These are phyloP conservation scores for Rhodamnia argentea DNA, from an alignment of 345 rosid species.

Conservation along the genomic window DNA sequence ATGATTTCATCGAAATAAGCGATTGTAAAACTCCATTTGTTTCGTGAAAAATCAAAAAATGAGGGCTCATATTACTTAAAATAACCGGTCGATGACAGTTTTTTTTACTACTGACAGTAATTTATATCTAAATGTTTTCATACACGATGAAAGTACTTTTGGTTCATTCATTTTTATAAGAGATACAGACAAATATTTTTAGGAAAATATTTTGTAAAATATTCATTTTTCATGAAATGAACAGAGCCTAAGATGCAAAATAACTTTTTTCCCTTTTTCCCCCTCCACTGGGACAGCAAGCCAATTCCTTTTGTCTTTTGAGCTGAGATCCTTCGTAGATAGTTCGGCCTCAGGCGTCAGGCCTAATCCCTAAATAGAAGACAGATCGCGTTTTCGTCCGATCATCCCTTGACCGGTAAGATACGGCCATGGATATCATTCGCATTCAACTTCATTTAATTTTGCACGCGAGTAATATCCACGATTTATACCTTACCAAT, in stretches of 20 bases:
- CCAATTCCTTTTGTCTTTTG: not conserved
- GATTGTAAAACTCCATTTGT: not conserved
- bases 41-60: too few relatives aligned
- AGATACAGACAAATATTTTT: too few relatives aligned
- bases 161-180: too few relatives aligned
- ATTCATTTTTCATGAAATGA: too few relatives aligned
- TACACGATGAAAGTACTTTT: too few relatives aligned
- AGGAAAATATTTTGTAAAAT: too few relatives aligned
- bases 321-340: not conserved
- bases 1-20: not conserved
- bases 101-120: too few relatives aligned
- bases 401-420: not conserved
- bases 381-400: not conserved
- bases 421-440: not conserved
- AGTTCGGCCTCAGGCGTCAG: not conserved
- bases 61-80: too few relatives aligned
- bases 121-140: too few relatives aligned
- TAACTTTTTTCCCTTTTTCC: not conserved
- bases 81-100: too few relatives aligned
- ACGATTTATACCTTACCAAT: not conserved
- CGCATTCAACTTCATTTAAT: not conserved
- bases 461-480: not conserved
- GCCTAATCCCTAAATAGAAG: not conserved
- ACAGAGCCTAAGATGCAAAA: not conserved
- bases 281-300: not conserved